A percentile compares a stretch with the other conserved stretches of the same genome.
Conservation (phyloP, 495 filamentous ascomycete species). For the Lentithecium fluviatile region DNA sequence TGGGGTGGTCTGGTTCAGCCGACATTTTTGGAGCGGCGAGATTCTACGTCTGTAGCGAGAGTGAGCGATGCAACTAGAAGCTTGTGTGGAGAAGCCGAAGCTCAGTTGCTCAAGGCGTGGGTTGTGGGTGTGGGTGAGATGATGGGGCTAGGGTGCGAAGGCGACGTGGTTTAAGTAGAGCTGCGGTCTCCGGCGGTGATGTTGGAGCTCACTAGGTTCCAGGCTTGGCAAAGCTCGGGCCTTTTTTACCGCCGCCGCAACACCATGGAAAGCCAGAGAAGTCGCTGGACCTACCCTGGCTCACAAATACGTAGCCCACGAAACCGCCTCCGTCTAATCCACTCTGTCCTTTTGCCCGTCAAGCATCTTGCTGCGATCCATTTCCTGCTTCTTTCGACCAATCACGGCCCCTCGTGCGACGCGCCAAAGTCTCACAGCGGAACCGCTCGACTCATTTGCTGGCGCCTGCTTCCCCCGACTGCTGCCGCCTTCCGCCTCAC, state of each 20-base stretch:
- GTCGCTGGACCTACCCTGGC: neutral
- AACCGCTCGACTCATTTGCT: constrained; percentile 16
- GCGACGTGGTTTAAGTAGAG: constrained; percentile 23
- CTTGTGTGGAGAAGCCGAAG: neutral
- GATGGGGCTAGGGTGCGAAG: constrained; percentile 12
- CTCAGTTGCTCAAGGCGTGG: neutral
- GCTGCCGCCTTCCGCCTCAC: constrained; percentile 4
- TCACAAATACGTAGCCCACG: constrained; percentile 19
- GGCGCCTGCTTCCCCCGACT: constrained; percentile 17
- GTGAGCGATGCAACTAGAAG: neutral
- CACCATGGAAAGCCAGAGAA: constrained; percentile 2
- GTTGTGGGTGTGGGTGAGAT: constrained; percentile 1
- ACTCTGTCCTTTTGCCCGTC: too few species aligned
- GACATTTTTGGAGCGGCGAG: constrained; percentile 53
- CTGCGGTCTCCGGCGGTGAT: constrained; percentile 21
- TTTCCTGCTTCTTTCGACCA: neutral
- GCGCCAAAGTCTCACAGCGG: neutral
- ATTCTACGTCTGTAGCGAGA: neutral
- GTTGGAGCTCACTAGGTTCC: constrained; percentile 21
- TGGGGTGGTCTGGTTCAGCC: constrained; percentile 72
- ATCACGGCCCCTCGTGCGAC: constrained; percentile 1
- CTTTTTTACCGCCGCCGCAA: constrained; percentile 20
- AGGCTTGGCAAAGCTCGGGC: constrained; percentile 17
- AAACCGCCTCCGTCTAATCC: too few species aligned
- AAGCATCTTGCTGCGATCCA: neutral